These are phyloP conservation scores for Leucocoprinus leucothites DNA, from an alignment of 768 basidiomycete genomes.

Conservation along the genomic window DNA sequence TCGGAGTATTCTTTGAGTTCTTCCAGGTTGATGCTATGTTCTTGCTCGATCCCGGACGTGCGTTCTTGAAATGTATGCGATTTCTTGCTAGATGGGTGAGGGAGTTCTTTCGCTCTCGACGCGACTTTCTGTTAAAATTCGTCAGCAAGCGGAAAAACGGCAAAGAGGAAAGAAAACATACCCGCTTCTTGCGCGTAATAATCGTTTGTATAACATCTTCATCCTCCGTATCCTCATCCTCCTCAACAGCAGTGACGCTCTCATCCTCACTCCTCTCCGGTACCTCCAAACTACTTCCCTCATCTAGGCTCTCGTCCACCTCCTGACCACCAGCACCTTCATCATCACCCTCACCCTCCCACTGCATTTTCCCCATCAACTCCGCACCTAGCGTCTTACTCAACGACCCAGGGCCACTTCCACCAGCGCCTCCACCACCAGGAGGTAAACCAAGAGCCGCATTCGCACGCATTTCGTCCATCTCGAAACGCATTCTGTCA, in stretches of 20 bases:
- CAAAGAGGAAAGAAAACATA: constrained; percentile 26
- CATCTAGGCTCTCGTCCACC: constrained; percentile 33
- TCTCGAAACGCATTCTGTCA: constrained; percentile 88
- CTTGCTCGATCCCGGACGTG: not conserved
- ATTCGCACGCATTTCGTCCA: constrained; percentile 81
- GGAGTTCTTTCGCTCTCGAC: constrained; percentile 47
- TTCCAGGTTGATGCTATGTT: constrained; percentile 36
- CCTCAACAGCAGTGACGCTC: constrained; percentile 31
- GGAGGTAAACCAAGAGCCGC: constrained; percentile 29
- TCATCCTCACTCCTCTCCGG: constrained; percentile 32
- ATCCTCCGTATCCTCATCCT: constrained; percentile 62
- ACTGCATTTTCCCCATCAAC: constrained; percentile 58
- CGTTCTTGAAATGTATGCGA: constrained; percentile 13
- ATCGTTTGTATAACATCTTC: constrained; percentile 81
- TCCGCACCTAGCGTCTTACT: constrained; percentile 79
- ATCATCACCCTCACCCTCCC: constrained; percentile 30
- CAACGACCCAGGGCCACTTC: constrained; percentile 53
- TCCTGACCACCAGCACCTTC: constrained; percentile 36
- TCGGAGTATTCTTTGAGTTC: constrained; percentile 78
- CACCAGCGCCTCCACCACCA: constrained; percentile 35
- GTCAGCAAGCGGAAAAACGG: not conserved
- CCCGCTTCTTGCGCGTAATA: constrained; percentile 80
- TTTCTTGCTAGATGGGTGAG: constrained; percentile 28
- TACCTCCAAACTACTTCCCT: constrained; percentile 28
- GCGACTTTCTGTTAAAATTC: constrained; percentile 57